Base-by-base conservation (phyloP, 768 basidiomycete species). In the Xerocomus spinulosus region DNA sequence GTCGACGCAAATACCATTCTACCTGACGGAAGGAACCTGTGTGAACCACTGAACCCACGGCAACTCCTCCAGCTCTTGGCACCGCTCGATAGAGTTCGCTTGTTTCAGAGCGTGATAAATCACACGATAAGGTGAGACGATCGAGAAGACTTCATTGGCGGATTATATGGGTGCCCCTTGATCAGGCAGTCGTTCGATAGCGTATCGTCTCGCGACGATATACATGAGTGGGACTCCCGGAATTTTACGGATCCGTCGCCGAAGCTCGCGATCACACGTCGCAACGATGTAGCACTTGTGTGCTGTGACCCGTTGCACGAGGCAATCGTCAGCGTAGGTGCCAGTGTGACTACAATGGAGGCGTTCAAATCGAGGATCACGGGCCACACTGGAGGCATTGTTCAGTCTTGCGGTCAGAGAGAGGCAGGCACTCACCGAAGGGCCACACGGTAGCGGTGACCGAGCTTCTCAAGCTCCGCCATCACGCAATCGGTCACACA, bases 401-500 rank as follows among this genome's bases (percentile, higher is more conserved):
- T 47, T 58, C 32, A 52, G 52, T 20, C 43, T 35, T 25, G 20
- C 9, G n/a, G 42, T 17, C 15, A 2, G n/a, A 50, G 15, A 42
- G 17, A 17, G 14, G 18, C 10, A 2, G 1, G 26, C 37, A 68
- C 87, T 59, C 46, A 93, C 94, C 92, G 83, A 39, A 99, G 74
- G 17, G 96, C 96, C 28, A 98, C 81, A 32, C 96, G 83, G 68
- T 95, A 99, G 58, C 88, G 85, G 43, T 92, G 93, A 3, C 96
- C 96, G 13, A 99, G 73, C 70, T 99, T 99, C 71, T 99, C 96
- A 58, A 99, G 72, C 67, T 99, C 96, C 7, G 95, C 96, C 79
- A 98, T 87, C 12, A 99, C 96, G 60, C 96, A 99, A 68, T 98
- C 96, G 23, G 96, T 97, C n/a, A 99, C 88, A 57, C 93, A 96